Percentiles rank a stretch among this genome's conserved stretches.
Evolutionary conservation across 345 rosid species (phyloP).

Genomic region (Physaria fendleri): DNA sequence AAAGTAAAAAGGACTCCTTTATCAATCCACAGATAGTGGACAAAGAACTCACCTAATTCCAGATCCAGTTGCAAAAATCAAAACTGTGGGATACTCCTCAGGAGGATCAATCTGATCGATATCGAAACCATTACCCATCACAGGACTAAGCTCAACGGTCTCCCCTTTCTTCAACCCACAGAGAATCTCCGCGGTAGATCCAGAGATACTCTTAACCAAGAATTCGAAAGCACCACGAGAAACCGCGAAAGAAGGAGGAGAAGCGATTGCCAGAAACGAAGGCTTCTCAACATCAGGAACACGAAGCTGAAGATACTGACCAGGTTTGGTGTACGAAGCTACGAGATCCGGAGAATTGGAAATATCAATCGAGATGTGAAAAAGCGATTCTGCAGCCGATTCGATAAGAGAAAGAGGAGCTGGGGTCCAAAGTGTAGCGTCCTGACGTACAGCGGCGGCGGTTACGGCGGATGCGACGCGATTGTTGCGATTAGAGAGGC

Average conservation of each 20-base stretch:
- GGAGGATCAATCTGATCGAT: conserved; percentile 70
- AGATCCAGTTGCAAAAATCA: conserved; percentile 93
- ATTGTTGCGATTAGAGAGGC: conserved; percentile 26
- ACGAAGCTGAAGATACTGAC: conserved; percentile 92
- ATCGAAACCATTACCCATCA: no score
- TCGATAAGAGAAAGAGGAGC: conserved; percentile 56
- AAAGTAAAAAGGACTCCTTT: background rate
- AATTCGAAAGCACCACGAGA: conserved; percentile 68
- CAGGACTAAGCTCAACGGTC: no score
- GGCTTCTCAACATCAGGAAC: conserved; percentile 59
- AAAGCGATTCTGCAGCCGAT: conserved; percentile 76
- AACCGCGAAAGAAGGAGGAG: conserved; percentile 61
- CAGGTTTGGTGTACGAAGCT: conserved; percentile 53
- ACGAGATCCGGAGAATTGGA: conserved; percentile 71
- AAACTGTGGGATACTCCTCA: conserved; percentile 47
- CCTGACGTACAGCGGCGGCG: conserved; percentile 68
- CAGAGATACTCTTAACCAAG: conserved; percentile 75
- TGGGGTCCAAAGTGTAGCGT: conserved; percentile 63
- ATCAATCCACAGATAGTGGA: background rate
- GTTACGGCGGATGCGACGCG: conserved; percentile 41
- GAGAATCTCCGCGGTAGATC: conserved; percentile 88
- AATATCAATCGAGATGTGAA: conserved; percentile 71
- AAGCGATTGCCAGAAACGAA: conserved; percentile 78
- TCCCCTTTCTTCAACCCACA: no score
- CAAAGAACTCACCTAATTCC: conserved; percentile 60